Percentiles rank a stretch among this genome's conserved stretches.
These are phyloP conservation scores for Ceratobasidium sp. DNA, from an alignment of 1,284 basidiomycete species.

Conservation along the genomic window DNA sequence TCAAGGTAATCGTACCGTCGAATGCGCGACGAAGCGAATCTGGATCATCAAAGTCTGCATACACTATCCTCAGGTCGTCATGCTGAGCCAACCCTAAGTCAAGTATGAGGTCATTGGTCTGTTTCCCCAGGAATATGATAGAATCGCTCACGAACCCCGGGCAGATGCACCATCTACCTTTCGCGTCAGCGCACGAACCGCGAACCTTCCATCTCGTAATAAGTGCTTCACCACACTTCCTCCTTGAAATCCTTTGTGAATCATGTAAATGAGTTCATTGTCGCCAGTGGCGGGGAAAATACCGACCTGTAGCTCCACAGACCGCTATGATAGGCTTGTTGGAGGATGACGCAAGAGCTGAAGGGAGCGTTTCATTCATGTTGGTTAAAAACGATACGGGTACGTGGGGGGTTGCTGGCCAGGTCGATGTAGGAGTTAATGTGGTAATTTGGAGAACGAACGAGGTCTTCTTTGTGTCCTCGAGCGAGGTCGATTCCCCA, in stretches of 20 bases:
- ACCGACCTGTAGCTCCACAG: constrained; percentile 45
- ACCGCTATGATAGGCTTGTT: constrained; percentile 45
- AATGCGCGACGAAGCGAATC: constrained; percentile 50
- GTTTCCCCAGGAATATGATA: too few relatives aligned
- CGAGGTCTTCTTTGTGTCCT: too few relatives aligned
- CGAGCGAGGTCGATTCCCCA: too few relatives aligned
- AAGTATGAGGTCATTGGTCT: too few relatives aligned
- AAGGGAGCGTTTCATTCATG: too few relatives aligned
- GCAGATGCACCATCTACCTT: constrained; percentile 37
- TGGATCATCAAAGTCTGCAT: constrained; percentile 43
- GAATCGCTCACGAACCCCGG: constrained; percentile 37
- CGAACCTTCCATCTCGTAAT: constrained; percentile 41
- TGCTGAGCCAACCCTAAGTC: too few relatives aligned
- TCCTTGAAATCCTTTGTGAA: constrained; percentile 43
- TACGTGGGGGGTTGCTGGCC: too few relatives aligned
- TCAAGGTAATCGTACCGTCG: too few relatives aligned
- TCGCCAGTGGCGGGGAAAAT: neutral
- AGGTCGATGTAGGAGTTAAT: too few relatives aligned
- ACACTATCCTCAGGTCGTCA: constrained; percentile 42
- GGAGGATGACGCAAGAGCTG: too few relatives aligned
- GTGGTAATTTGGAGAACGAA: too few relatives aligned
- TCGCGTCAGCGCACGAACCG: constrained; percentile 45
- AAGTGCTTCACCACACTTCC: constrained; percentile 41
- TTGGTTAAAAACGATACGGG: too few relatives aligned
- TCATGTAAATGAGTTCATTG: neutral